Conservation (phyloP, 2,329 filamentous ascomycete species). For the Stachybotrys chartarum region DNA sequence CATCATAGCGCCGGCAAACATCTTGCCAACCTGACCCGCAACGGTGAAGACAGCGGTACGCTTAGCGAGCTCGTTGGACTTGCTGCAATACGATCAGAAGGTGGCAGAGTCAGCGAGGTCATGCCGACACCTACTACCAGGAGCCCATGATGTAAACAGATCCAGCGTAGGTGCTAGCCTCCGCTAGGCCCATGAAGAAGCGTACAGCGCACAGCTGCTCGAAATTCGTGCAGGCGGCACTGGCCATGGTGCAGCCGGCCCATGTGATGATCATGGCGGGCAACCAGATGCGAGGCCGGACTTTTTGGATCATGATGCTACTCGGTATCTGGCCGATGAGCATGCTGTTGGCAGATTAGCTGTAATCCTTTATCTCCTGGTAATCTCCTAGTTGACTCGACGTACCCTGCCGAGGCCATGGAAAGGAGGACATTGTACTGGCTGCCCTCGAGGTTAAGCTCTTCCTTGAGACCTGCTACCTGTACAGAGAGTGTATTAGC, state of each 20-base stretch:
- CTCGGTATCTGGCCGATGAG: slow-evolving; percentile 49
- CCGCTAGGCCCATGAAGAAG: slow-evolving; percentile 18
- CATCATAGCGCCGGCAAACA: slow-evolving; percentile 53
- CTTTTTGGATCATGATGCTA: slow-evolving; percentile 51
- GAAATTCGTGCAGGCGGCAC: slow-evolving; percentile 20
- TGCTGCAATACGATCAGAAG: slow-evolving; percentile 14
- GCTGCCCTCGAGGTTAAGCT: slow-evolving; percentile 34
- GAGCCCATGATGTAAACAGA: slow-evolving; percentile 29
- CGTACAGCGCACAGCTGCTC: slow-evolving; percentile 18
- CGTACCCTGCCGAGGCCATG: slow-evolving; percentile 19
- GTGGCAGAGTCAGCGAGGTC: not conserved
- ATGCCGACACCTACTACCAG: slow-evolving; percentile 41
- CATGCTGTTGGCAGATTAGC: slow-evolving; percentile 13
- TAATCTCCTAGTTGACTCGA: too few species aligned
- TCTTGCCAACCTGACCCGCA: slow-evolving; percentile 47
- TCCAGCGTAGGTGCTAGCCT: slow-evolving; percentile 20
- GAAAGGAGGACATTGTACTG: slow-evolving; percentile 21
- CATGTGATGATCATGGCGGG: slow-evolving; percentile 52
- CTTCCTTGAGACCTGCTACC: slow-evolving; percentile 35
- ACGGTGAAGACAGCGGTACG: slow-evolving; percentile 52
- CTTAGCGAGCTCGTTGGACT: slow-evolving; percentile 47
- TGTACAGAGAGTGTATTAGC: not conserved
- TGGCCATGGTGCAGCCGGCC: slow-evolving; percentile 42
- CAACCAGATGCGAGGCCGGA: slow-evolving; percentile 52
- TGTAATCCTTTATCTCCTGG: not conserved